Conservation (phyloP, 1,139 yeast species). For the Sugiyamaella grinbergsii region DNA sequence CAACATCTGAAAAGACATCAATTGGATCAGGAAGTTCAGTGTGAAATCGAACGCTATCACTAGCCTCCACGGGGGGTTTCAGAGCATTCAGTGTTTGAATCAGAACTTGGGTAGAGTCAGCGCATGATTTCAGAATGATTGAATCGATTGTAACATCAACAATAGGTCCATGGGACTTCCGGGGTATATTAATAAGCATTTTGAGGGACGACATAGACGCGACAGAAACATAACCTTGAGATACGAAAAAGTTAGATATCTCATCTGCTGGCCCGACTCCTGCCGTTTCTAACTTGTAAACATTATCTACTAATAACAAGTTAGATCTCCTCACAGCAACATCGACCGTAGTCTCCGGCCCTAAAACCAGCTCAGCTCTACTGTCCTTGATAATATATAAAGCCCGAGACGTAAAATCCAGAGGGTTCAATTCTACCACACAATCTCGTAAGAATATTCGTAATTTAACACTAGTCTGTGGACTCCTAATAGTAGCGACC, state of each 20-base stretch:
- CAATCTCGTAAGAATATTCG: constrained; percentile 36
- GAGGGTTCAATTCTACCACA: constrained; percentile 36
- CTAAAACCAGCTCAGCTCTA: constrained; percentile 48
- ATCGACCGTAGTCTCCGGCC: constrained; percentile 18
- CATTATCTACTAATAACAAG: constrained; percentile 38
- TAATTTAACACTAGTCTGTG: constrained; percentile 23
- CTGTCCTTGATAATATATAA: constrained; percentile 55
- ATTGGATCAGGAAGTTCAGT: constrained; percentile 40
- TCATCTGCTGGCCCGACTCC: constrained; percentile 15
- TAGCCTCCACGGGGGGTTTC: constrained; percentile 60
- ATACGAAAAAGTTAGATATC: constrained; percentile 25
- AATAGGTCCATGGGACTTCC: not conserved
- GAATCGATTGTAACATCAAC: constrained; percentile 18
- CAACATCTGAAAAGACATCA: constrained; percentile 54
- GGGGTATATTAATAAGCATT: constrained; percentile 11
- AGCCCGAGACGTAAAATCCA: constrained; percentile 55
- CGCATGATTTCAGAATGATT: constrained; percentile 56
- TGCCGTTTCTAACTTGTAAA: constrained; percentile 16
- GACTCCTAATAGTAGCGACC: constrained; percentile 22
- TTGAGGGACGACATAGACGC: constrained; percentile 28
- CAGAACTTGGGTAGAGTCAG: constrained; percentile 79
- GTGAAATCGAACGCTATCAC: constrained; percentile 51
- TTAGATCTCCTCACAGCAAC: constrained; percentile 34
- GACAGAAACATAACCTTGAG: constrained; percentile 32
- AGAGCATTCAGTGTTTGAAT: constrained; percentile 69